A percentile compares a stretch with the other conserved stretches of the same genome.
These are phyloP conservation scores for Thermomyces lanuginosus DNA, from an alignment of 2,329 filamentous ascomycete genomes.

Conservation along the genomic window DNA sequence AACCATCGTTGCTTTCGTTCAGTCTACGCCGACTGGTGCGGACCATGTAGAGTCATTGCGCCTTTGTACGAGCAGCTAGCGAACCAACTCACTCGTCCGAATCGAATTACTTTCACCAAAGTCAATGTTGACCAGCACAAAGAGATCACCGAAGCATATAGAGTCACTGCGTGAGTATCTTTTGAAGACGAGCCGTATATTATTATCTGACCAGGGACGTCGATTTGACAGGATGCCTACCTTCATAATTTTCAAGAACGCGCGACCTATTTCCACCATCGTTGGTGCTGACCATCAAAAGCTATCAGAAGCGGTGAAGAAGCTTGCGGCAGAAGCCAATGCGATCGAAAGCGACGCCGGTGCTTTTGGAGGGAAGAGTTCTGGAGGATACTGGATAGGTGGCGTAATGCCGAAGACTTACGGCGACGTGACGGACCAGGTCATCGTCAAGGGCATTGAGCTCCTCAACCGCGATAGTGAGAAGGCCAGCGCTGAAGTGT, in stretches of 20 bases:
- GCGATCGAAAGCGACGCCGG: constrained; percentile 30
- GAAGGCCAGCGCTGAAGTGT: constrained; percentile 51
- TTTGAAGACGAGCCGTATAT: neutral
- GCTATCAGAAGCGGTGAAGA: constrained; percentile 54
- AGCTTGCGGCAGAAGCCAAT: constrained; percentile 49
- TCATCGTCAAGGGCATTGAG: constrained; percentile 67
- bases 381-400: constrained; percentile 47
- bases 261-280: constrained; percentile 49
- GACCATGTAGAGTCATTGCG: constrained; percentile 66
- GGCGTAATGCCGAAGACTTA: constrained; percentile 65
- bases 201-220: neutral
- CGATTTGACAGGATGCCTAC: constrained; percentile 55
- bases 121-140: constrained; percentile 66
- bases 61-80: constrained; percentile 70
- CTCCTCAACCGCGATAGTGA: constrained; percentile 73
- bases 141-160: constrained; percentile 57
- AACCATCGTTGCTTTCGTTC: constrained; percentile 2
- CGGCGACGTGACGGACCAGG: constrained; percentile 61
- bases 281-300: constrained; percentile 56
- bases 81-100: constrained; percentile 50
- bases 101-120: constrained; percentile 68
- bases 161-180: constrained; percentile 44
- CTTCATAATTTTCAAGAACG: constrained; percentile 75
- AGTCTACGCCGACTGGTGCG: constrained; percentile 85
- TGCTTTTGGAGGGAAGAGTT: constrained; percentile 24